Evolutionary conservation across 306 rosid species (phyloP).

Genomic region (Trifolium dubium): DNA sequence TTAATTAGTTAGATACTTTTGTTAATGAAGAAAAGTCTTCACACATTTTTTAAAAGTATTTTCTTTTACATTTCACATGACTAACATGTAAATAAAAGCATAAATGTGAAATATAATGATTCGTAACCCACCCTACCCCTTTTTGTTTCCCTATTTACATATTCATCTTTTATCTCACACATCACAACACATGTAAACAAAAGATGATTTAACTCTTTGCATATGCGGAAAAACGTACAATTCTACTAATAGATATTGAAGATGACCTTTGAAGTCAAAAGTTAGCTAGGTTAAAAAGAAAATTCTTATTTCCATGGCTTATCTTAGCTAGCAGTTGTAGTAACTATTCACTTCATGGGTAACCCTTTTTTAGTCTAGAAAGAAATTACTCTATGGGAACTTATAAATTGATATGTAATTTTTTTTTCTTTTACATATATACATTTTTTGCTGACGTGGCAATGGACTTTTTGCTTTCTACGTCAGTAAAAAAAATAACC

Average conservation of each 20-base stretch:
- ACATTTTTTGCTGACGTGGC: no score
- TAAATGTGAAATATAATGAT: conserved; percentile 12
- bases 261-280: conserved; percentile 30
- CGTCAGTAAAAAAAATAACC: no score
- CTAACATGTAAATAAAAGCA: neutral
- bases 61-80: neutral
- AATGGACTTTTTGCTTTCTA: no score
- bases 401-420: neutral
- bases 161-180: conserved; percentile 26
- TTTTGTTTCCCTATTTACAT: conserved; percentile 9
- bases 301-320: conserved; percentile 18
- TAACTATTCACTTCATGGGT: conserved; percentile 17
- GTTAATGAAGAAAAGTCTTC: neutral
- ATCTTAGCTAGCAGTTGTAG: conserved; percentile 28
- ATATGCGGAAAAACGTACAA: conserved; percentile 45
- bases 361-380: neutral
- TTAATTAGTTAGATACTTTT: neutral
- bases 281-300: neutral
- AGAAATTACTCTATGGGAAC: neutral
- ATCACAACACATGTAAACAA: conserved; percentile 6
- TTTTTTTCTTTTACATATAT: neutral
- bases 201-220: conserved; percentile 32
- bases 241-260: conserved; percentile 27
- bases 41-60: neutral
- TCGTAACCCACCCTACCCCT: conserved; percentile 6